Percentiles rank a stretch among this genome's conserved stretches.
phyloP scores from a whole-genome alignment of 805 yeast genomes.

The Ascoidea tarda region DNA sequence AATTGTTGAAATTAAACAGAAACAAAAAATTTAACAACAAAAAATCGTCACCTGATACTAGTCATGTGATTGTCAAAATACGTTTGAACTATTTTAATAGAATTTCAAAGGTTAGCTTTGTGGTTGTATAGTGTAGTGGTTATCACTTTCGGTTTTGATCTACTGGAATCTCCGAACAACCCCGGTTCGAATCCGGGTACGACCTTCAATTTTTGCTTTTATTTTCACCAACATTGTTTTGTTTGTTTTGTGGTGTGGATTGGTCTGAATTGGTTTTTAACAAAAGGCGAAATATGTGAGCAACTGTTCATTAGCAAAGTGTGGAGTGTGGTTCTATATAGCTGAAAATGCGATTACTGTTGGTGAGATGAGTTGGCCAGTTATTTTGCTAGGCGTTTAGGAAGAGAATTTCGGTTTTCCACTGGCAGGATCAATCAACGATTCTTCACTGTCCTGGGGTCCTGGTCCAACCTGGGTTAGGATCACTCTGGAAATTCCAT shows the following conservation, averaged over 20 bases:
- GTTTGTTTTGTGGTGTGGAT: too few species aligned
- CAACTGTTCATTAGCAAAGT: too few species aligned
- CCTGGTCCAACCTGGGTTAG: slow-evolving; percentile 82
- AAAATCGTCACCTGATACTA: slow-evolving; percentile 26
- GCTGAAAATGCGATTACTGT: too few species aligned
- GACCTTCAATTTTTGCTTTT: slow-evolving; percentile 30
- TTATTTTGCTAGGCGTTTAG: too few species aligned
- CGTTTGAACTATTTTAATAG: too few species aligned
- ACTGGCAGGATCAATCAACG: slow-evolving; percentile 37
- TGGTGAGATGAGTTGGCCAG: too few species aligned
- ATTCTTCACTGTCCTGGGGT: slow-evolving; percentile 47
- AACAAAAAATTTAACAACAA: neutral
- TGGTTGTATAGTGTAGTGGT: slow-evolving; percentile 55
- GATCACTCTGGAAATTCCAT: slow-evolving; percentile 74
- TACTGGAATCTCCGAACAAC: slow-evolving; percentile 32
- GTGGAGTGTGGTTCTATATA: too few species aligned
- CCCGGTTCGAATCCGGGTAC: slow-evolving; percentile 85
- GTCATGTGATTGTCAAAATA: too few species aligned
- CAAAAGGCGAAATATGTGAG: too few species aligned
- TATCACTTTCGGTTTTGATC: slow-evolving; percentile 78
- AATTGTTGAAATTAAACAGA: neutral
- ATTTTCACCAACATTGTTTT: too few species aligned
- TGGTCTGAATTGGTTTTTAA: too few species aligned
- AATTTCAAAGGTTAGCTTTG: too few species aligned
- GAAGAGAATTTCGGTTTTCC: slow-evolving; percentile 43